Conservation (phyloP, 2,329 filamentous ascomycete genomes). For the Neocatenulostroma microsporum region DNA sequence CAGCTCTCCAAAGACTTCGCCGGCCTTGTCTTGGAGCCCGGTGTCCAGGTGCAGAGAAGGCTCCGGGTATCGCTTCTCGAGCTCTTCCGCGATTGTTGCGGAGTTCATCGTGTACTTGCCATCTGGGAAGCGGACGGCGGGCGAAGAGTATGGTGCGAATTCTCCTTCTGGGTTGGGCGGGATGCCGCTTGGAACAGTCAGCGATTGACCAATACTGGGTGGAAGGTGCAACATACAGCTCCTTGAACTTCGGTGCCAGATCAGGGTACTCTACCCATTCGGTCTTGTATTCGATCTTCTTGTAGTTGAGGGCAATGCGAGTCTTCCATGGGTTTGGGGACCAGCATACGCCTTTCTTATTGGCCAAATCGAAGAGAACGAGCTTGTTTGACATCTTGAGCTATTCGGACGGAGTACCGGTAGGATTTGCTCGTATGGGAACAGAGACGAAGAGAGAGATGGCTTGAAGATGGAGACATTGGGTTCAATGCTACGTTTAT, state of each 20-base stretch:
- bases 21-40: constrained; percentile 23
- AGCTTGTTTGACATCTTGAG: constrained; percentile 31
- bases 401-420: too few relatives aligned
- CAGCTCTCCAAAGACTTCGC: neutral
- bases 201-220: neutral
- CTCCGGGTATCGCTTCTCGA: constrained; percentile 52
- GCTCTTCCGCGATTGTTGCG: constrained; percentile 47
- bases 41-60: constrained; percentile 53
- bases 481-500: too few relatives aligned
- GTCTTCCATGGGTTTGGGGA: constrained; percentile 65
- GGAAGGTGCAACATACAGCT: constrained; percentile 33
- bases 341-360: constrained; percentile 48
- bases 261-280: constrained; percentile 65
- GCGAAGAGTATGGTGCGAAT: constrained; percentile 32
- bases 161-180: constrained; percentile 46
- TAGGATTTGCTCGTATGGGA: too few relatives aligned
- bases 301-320: constrained; percentile 60
- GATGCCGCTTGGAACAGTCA: constrained; percentile 26
- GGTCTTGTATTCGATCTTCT: constrained; percentile 58
- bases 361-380: constrained; percentile 56
- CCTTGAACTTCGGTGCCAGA: constrained; percentile 47
- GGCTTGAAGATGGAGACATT: neutral
- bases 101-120: constrained; percentile 59
- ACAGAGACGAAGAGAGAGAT: too few relatives aligned
- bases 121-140: constrained; percentile 49